Evolutionary conservation across 2,329 filamentous ascomycete genomes (phyloP), one percentile per base, ranked within the genome.

Genomic region (Fusarium robinianum): DNA sequence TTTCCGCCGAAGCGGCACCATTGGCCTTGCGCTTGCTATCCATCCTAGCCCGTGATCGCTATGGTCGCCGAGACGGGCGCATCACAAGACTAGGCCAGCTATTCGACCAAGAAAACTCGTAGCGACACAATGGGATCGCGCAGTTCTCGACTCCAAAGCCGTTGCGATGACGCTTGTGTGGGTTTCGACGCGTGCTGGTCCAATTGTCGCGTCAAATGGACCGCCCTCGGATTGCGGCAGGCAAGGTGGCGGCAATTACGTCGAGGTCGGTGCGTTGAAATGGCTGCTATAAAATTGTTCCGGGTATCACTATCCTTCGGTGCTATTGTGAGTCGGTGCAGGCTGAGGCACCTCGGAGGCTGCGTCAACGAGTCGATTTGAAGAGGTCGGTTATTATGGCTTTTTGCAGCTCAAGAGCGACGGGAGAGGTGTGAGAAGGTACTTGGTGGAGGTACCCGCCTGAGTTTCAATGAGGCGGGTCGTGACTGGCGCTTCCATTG

Each of bases 21-120:
- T 74, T 75, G 36, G 76, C 75, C 60, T 81, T 81, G 55, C 78
- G 75, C 68, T 81, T 81, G 63, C 70, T 72, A 54, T 81, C 78
- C 78, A 81, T 81, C 32, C 51, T 66, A 53, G 51, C 41, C n/a
- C 43, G 46, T 43, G 32, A 50, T 54, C 21, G 44, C 42, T 50
- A 48, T 26, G 47, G 39, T 64, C 57, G 62, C 60, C 24, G 46
- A 42, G 50, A 41, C 49, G 37, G 35, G 56, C 56, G 53, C 66
- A 67, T 66, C 44, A 61, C 54, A 61, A 40, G 41, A 35, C 30
- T 44, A 30, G 34, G 16, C 22, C 41, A 32, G 26, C 27, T 35
- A 29, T 12, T 35, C 26, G 37, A 22, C 30, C 41, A 17, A 27
- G 34, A 38, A 21, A 31, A 24, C 40, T 46, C 31, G 57, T 55